These are phyloP conservation scores for Allium sativum DNA, from an alignment of 106 monocot species.

Conservation along the genomic window DNA sequence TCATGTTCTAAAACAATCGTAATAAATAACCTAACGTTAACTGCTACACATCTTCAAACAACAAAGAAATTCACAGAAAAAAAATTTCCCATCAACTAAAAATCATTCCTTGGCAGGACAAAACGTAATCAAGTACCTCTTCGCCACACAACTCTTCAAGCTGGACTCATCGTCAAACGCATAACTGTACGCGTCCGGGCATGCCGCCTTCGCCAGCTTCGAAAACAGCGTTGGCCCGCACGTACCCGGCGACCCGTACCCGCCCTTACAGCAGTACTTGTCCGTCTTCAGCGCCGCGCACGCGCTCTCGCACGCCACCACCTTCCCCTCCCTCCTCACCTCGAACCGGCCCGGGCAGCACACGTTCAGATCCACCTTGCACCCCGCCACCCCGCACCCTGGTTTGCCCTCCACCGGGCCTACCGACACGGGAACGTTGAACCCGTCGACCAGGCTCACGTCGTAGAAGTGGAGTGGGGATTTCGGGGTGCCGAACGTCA, in stretches of 20 bases:
- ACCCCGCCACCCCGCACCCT: slow-evolving; percentile 45
- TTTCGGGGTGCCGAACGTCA: slow-evolving; percentile 15
- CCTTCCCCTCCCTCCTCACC: slow-evolving; percentile 23
- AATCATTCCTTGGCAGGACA: slow-evolving; percentile 11
- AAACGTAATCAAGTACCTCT: slow-evolving; percentile 17
- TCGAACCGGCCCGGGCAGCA: slow-evolving; percentile 49
- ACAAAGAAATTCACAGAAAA: too few relatives aligned
- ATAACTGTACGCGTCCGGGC: slow-evolving; percentile 16
- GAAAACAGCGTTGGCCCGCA: slow-evolving; percentile 22
- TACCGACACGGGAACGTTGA: slow-evolving; percentile 44
- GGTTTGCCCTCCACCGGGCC: slow-evolving; percentile 33
- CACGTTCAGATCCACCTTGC: slow-evolving; percentile 47
- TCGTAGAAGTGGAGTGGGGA: slow-evolving; percentile 55
- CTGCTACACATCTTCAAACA: too few relatives aligned
- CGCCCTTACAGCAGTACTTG: slow-evolving; percentile 20
- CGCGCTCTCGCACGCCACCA: slow-evolving; percentile 59
- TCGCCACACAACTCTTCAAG: slow-evolving; percentile 14
- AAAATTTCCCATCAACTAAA: too few relatives aligned
- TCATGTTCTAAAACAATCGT: too few relatives aligned
- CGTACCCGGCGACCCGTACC: slow-evolving; percentile 11
- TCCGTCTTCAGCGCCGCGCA: slow-evolving; percentile 22
- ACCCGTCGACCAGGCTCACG: slow-evolving; percentile 63
- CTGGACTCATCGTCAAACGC: slow-evolving; percentile 16
- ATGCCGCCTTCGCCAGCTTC: slow-evolving; percentile 16
- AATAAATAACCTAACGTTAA: too few relatives aligned